Conservation (phyloP, 2,329 filamentous ascomycete species). For the Ceratocystis huliohia region DNA sequence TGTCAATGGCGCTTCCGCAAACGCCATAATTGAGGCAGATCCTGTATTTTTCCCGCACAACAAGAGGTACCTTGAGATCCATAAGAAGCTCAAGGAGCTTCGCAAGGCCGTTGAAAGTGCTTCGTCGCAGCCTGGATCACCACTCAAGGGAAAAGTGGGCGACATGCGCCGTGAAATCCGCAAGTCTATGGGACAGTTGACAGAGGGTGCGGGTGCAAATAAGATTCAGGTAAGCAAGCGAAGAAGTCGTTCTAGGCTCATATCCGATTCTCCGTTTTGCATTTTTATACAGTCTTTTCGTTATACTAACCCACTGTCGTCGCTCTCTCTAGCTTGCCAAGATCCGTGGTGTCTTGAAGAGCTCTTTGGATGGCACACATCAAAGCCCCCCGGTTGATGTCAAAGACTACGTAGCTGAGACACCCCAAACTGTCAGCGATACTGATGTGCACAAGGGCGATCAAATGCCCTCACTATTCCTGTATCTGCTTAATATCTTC, state of each 20-base stretch:
- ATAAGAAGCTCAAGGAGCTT: slow-evolving; percentile 53
- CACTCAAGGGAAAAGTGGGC: slow-evolving; percentile 53
- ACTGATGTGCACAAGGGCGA: slow-evolving; percentile 37
- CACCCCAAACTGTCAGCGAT: slow-evolving; percentile 36
- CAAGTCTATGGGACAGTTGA: slow-evolving; percentile 61
- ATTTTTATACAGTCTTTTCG: not conserved
- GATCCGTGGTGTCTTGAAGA: slow-evolving; percentile 42
- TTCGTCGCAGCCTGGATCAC: slow-evolving; percentile 34
- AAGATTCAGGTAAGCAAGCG: slow-evolving; percentile 19
- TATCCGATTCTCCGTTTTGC: not conserved
- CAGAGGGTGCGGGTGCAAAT: slow-evolving; percentile 51
- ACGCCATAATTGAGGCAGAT: slow-evolving; percentile 18
- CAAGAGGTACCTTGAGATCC: slow-evolving; percentile 46
- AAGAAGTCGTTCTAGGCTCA: not conserved
- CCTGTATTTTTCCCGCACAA: slow-evolving; percentile 20
- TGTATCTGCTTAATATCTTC: slow-evolving; percentile 67
- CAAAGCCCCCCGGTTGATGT: slow-evolving; percentile 43
- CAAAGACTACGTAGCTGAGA: slow-evolving; percentile 39
- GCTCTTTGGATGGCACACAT: slow-evolving; percentile 29
- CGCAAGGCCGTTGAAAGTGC: slow-evolving; percentile 51
- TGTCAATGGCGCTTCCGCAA: not conserved
- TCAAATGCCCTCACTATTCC: slow-evolving; percentile 49
- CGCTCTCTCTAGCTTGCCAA: slow-evolving; percentile 24
- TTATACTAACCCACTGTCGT: slow-evolving; percentile 18
- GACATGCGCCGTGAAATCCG: slow-evolving; percentile 59